Base-by-base conservation (phyloP, 495 filamentous ascomycete species). In the Podospora bellae-mahoneyi region DNA sequence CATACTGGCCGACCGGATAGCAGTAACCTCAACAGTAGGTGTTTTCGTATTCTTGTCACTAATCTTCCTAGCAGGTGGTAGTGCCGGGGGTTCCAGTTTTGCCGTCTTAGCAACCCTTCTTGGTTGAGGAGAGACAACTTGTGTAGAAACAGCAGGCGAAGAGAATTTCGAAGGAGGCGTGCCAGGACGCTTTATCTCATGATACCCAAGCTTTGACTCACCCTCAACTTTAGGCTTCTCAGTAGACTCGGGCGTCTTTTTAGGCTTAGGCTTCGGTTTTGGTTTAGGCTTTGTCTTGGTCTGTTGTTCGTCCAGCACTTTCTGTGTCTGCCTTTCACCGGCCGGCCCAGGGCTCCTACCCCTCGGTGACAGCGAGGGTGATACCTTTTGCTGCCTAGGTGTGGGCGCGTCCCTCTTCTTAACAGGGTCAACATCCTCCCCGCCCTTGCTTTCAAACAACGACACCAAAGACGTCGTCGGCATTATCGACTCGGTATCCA, bases 391-490 rank as follows among this genome's bases (percentile, higher is more conserved):
- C 20, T 48, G 7, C 13, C 15, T 48, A 18, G 39, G 39, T 48
- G 39, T 48, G 13, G 26, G 20, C 9, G 16, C 30, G 9, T 69
- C 64, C 64, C 64, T 74, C 69, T 73, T 83, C 77, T 82, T 84
- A n/a, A 78, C 74, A 10, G 79, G 75, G 30, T 79, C 75, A 61
- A 69, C 69, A 65, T 76, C 69, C 48, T 74, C 73, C 5, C 57
- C 65, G 58, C 57, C 54, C 65, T 77, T 71, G 71, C 69, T 72
- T 76, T 91, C 89, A 69, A 90, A 91, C 69, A 90, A 78, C 18
- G 83, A 80, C 61, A 90, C 85, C 20, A 90, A 77, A 9, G 86
- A 81, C 19, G 80, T 86, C 0, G 88, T 89, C 2, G 86, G 80
- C 64, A 78, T 73, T 23, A 88, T 86, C 3, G 86, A 79, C 0